phyloP scores from a whole-genome alignment of 1,284 basidiomycete genomes.

The Kwoniella shivajii region DNA sequence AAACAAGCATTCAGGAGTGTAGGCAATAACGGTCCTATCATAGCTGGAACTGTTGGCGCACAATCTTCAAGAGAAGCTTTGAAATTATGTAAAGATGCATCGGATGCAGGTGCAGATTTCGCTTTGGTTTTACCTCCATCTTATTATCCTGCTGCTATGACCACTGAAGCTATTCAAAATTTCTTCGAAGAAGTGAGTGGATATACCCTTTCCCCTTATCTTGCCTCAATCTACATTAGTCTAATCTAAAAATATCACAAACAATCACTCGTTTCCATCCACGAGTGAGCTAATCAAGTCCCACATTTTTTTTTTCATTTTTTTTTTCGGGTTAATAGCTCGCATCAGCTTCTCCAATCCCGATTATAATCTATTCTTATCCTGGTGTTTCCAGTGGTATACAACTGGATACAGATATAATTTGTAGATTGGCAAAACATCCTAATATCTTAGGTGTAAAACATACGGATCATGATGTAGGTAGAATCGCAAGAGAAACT shows the following conservation, averaged over 20 bases:
- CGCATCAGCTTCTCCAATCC: conserved; percentile 38
- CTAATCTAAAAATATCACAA: too few relatives aligned
- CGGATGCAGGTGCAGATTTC: conserved; percentile 37
- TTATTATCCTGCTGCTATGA: conserved; percentile 37
- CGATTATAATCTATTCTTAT: conserved; percentile 44
- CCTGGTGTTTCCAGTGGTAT: conserved; percentile 42
- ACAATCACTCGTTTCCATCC: too few relatives aligned
- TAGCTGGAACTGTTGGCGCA: conserved; percentile 39
- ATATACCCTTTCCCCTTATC: too few relatives aligned
- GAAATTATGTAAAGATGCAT: conserved; percentile 26
- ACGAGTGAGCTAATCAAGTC: too few relatives aligned
- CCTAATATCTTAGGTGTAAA: conserved; percentile 46
- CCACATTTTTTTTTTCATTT: too few relatives aligned
- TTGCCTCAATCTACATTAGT: too few relatives aligned
- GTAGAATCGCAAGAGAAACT: conserved; percentile 39
- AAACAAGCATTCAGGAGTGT: conserved; percentile 24
- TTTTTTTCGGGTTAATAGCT: too few relatives aligned
- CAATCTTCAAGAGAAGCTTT: conserved; percentile 37
- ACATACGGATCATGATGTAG: conserved; percentile 49
- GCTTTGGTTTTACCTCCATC: conserved; percentile 36
- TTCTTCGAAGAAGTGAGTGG: conserved; percentile 39
- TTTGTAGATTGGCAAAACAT: conserved; percentile 33
- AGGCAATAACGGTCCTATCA: conserved; percentile 28
- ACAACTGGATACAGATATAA: conserved; percentile 40
- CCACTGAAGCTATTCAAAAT: conserved; percentile 22